A percentile compares a stretch with the other conserved stretches of the same genome.
Evolutionary conservation across 2,329 filamentous ascomycete genomes (phyloP).

Genomic region (Mycosphaerella sp.): DNA sequence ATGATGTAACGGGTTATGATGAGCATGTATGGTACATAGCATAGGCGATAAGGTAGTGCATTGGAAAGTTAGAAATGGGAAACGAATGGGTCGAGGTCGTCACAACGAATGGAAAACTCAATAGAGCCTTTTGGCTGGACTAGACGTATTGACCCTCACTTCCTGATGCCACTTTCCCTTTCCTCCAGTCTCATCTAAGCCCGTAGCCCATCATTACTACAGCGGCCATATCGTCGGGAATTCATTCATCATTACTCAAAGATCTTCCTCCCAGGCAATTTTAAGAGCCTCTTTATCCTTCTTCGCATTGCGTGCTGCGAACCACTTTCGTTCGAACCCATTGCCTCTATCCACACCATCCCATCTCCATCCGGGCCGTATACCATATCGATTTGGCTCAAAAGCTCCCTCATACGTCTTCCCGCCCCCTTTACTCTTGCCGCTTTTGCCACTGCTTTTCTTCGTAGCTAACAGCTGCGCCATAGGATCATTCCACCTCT

Average conservation of each 20-base stretch:
- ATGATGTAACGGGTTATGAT: not conserved
- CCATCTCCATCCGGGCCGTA: conserved; percentile 88
- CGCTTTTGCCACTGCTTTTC: conserved; percentile 52
- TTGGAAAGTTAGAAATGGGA: not conserved
- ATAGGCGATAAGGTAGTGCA: not conserved
- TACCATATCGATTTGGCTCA: conserved; percentile 88
- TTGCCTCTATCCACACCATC: conserved; percentile 93
- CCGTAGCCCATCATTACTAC: no score
- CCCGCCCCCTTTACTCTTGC: conserved; percentile 44
- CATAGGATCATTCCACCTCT: conserved; percentile 93
- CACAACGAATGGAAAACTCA: no score
- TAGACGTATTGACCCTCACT: no score
- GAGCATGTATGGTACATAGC: not conserved
- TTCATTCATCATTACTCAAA: not conserved
- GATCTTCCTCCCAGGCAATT: conserved; percentile 94
- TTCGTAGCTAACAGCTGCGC: conserved; percentile 63
- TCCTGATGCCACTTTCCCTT: no score
- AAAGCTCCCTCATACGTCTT: conserved; percentile 69
- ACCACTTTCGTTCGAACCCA: conserved; percentile 89
- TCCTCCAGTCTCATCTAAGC: no score
- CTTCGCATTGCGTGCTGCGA: conserved; percentile 75
- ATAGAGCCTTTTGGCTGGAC: no score
- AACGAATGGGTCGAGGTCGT: not conserved
- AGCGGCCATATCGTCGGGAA: no score
- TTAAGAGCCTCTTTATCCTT: conserved; percentile 72